Evolutionary conservation across 148 eudicot species (phyloP).

Genomic region (Camellia lanceoleosa): DNA sequence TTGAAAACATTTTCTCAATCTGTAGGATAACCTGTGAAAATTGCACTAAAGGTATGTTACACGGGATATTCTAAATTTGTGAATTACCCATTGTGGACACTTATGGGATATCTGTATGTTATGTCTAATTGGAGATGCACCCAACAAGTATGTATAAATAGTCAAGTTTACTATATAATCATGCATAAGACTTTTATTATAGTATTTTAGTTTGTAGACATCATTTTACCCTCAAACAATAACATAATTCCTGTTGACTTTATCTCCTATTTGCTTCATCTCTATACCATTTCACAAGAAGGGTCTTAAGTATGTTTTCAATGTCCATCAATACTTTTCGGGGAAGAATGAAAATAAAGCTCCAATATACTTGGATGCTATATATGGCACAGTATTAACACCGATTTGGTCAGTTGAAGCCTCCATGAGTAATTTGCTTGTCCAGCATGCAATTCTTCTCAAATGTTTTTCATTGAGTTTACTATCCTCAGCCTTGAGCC

Average conservation of each 20-base stretch:
- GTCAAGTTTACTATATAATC: too few species aligned
- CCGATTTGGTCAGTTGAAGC: not conserved
- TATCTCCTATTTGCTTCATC: not conserved
- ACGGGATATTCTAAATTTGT: too few species aligned
- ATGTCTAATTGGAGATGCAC: too few species aligned
- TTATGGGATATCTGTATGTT: too few species aligned
- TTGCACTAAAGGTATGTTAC: not conserved
- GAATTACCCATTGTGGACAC: too few species aligned
- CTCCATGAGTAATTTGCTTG: not conserved
- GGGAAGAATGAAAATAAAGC: not conserved
- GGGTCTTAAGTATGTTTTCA: not conserved
- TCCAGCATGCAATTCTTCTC: not conserved
- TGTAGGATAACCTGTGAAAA: conserved; percentile 5
- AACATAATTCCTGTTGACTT: not conserved
- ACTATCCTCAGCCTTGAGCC: not conserved
- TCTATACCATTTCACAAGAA: not conserved
- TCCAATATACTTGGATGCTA: conserved; percentile 2
- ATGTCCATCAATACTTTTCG: not conserved
- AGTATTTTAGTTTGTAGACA: not conserved
- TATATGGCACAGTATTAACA: not conserved
- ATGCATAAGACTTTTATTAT: not conserved
- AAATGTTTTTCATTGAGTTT: not conserved
- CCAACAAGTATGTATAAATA: too few species aligned
- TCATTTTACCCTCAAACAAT: not conserved
- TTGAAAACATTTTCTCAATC: not conserved